Evolutionary conservation across 1,139 yeast species (phyloP).

Genomic region (Zhuliangozyma blackwelliae): DNA sequence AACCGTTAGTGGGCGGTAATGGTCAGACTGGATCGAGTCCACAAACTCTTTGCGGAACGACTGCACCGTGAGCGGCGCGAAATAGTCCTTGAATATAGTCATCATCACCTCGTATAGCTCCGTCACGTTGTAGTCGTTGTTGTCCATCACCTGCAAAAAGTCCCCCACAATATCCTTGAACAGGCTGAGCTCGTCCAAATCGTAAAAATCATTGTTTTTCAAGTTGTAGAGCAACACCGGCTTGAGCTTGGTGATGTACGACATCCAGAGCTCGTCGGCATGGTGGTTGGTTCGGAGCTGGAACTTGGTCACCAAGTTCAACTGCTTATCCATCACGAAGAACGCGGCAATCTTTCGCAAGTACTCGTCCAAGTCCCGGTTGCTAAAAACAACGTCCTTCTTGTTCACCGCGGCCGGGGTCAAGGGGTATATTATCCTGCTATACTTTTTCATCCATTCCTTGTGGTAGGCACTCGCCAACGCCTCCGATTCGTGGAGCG

Average conservation of each 20-base stretch:
- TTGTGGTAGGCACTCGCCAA: conserved; percentile 62
- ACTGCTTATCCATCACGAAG: conserved; percentile 67
- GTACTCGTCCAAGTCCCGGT: conserved; percentile 43
- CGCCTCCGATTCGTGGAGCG: conserved; percentile 60
- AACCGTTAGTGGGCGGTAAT: conserved; percentile 81
- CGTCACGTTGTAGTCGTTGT: conserved; percentile 57
- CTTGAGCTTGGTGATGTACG: conserved; percentile 54
- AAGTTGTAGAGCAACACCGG: conserved; percentile 46
- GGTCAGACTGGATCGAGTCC: conserved; percentile 68
- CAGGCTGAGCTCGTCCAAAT: conserved; percentile 28
- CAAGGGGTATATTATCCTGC: conserved; percentile 66
- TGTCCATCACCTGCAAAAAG: conserved; percentile 74
- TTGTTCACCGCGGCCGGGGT: conserved; percentile 28
- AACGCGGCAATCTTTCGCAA: conserved; percentile 70
- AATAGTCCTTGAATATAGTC: conserved; percentile 53
- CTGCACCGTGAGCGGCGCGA: conserved; percentile 51
- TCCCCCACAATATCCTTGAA: conserved; percentile 62
- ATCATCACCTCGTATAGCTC: conserved; percentile 63
- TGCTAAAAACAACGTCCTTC: conserved; percentile 19
- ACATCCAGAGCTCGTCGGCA: conserved; percentile 77
- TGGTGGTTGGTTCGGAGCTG: conserved; percentile 51
- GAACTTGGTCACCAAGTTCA: conserved; percentile 54
- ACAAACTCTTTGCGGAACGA: conserved; percentile 62
- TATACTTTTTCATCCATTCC: conserved; percentile 72
- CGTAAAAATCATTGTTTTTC: conserved; percentile 24